Evolutionary conservation across 352 stramenopile genomes (phyloP), one percentile per base, ranked within the genome.

Genomic region (Globisporangium yorkense): DNA sequence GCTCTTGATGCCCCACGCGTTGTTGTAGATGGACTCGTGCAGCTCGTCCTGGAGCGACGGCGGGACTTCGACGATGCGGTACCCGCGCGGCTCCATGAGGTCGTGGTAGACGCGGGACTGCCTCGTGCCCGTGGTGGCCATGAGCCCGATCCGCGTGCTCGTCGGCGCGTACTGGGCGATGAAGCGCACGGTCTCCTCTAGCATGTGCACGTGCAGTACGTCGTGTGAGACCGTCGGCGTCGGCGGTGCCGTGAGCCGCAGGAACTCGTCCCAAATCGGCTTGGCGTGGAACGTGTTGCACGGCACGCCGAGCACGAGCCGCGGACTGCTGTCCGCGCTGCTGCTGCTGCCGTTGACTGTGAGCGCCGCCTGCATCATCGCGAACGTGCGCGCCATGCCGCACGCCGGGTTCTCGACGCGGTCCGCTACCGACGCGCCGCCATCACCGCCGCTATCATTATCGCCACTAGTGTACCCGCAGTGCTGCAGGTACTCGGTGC

Each of bases 271-370:
- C 79, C 74, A 92, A 41, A 88, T 89, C 37, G 80, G 70, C 51
- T 70, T 66, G 18, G 80, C 77, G 66, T 89, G 80, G 59, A 92
- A 92, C 8, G 82, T 89, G 50, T 89, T 89, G 74, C 79, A 92
- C 13, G 79, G 75, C 35, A 89, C 77, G 37, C 79, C 79, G 16
- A 72, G 68, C 35, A 89, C 68, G 8, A 92, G 76, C 21, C 67
- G 77, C 35, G 63, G 65, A 27, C 66, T 57, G 41, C 67, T 43
- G 37, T 9, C 8, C 8, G 5, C 31, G 31, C 10, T 40, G 35
- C 12, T 43, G 16, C 16, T 18, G 13, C 16, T 21, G 27, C 9
- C 13, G 16, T 9, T 63, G 33, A 68, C 59, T 10, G 56, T 40
- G 18, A 72, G 75, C 5, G 74, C 76, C 15, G 67, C 72, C 35